Conservation (phyloP, 2,329 filamentous ascomycete genomes). For the Penicillium sp. region DNA sequence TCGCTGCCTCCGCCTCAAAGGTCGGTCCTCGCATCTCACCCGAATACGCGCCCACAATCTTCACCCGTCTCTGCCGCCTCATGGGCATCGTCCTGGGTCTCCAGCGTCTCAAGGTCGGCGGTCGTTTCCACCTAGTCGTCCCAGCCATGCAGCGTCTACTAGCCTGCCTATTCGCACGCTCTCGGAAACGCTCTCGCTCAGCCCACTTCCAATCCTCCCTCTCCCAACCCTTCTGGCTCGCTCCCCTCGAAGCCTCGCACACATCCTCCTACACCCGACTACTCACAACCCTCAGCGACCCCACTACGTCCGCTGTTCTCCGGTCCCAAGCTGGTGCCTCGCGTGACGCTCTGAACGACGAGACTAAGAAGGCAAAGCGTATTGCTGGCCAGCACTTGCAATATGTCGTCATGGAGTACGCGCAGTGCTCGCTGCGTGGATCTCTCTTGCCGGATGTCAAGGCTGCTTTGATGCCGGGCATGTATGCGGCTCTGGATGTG, state of each 20-base stretch:
- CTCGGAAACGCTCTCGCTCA: conserved; percentile 35
- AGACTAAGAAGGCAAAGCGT: conserved; percentile 59
- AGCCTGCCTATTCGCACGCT: conserved; percentile 56
- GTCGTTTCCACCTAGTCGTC: conserved; percentile 61
- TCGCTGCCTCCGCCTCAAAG: conserved; percentile 38
- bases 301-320: conserved; percentile 58
- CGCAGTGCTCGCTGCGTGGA: conserved; percentile 52
- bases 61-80: conserved; percentile 56
- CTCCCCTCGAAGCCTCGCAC: conserved; percentile 43
- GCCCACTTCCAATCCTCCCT: conserved; percentile 25
- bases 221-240: conserved; percentile 35
- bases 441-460: conserved; percentile 55
- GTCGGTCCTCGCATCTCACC: conserved; percentile 34
- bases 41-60: conserved; percentile 46
- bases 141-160: conserved; percentile 57
- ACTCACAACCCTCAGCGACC: conserved; percentile 62
- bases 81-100: conserved; percentile 56
- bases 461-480: conserved; percentile 52
- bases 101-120: conserved; percentile 59
- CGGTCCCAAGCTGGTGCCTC: conserved; percentile 35
- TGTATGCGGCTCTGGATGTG: conserved; percentile 56
- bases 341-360: conserved; percentile 55
- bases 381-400: conserved; percentile 60
- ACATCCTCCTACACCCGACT: conserved; percentile 55
- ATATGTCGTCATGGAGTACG: conserved; percentile 60